Percentiles rank a stretch among this genome's conserved stretches.
Conservation (phyloP, 192 early-diverging fungal genomes). For the Coemansia sp. region DNA sequence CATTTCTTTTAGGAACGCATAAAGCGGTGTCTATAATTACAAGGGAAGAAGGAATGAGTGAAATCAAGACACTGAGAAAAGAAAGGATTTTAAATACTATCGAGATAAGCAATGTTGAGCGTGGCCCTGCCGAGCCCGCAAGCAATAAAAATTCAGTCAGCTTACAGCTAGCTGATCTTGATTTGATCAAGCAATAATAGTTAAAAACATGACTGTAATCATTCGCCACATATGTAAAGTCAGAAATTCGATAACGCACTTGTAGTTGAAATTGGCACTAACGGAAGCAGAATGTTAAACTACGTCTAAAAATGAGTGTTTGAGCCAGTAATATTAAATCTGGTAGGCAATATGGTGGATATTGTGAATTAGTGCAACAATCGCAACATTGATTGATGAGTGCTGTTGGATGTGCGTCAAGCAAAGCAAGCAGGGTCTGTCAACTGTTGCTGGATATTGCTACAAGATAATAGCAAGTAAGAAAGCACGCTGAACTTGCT, state of each 20-base stretch:
- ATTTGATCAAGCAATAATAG: not conserved
- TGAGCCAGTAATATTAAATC: not conserved
- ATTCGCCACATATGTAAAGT: not conserved
- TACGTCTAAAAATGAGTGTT: conserved; percentile 3
- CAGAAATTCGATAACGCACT: not conserved
- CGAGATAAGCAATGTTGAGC: not conserved
- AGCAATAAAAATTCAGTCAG: not conserved
- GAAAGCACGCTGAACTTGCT: too few species aligned
- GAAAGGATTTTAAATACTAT: not conserved
- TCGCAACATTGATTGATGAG: not conserved
- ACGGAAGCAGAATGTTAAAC: not conserved
- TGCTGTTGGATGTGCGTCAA: not conserved
- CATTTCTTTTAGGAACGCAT: conserved; percentile 1
- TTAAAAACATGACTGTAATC: not conserved
- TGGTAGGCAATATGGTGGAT: not conserved
- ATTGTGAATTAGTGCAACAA: not conserved
- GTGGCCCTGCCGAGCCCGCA: not conserved
- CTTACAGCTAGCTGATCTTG: not conserved
- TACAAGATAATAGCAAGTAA: too few species aligned
- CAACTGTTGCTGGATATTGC: not conserved
- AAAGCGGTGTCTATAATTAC: conserved; percentile 2
- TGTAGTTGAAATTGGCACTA: not conserved
- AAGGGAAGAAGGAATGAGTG: not conserved
- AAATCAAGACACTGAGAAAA: not conserved
- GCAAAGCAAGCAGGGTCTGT: not conserved